Percentiles rank a stretch among this genome's conserved stretches.
Evolutionary conservation across 805 yeast genomes (phyloP).

Genomic region (Cyberlindnera sargentensis): DNA sequence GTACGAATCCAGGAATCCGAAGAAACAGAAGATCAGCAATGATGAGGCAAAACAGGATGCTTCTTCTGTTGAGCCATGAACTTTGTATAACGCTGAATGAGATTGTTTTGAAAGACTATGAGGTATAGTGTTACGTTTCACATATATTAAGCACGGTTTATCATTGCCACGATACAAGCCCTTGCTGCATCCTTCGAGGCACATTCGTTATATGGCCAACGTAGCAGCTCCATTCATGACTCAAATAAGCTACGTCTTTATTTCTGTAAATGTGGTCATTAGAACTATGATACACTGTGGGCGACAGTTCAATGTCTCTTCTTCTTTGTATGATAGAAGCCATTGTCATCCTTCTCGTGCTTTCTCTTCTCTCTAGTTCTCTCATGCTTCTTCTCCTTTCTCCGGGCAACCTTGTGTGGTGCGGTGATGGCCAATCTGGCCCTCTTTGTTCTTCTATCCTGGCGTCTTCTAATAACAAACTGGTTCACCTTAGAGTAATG

Average conservation of each 20-base stretch:
- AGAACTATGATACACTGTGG: neutral
- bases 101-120: no score
- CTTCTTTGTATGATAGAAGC: constrained; percentile 62
- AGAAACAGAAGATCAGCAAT: constrained; percentile 3
- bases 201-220: no score
- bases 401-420: constrained; percentile 77
- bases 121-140: no score
- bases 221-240: no score
- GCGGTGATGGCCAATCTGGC: constrained; percentile 69
- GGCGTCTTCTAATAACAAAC: constrained; percentile 52
- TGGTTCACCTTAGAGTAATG: constrained; percentile 60
- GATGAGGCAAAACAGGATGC: no score
- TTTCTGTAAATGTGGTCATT: neutral
- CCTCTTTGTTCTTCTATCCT: constrained; percentile 68
- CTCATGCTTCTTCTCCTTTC: constrained; percentile 70
- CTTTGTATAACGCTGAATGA: neutral
- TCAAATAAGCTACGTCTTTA: no score
- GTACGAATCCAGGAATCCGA: constrained; percentile 28
- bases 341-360: constrained; percentile 67
- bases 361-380: constrained; percentile 73
- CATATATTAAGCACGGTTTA: no score
- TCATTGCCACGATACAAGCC: no score
- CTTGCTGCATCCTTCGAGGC: no score
- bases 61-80: neutral
- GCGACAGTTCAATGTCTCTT: constrained; percentile 13